Base-by-base conservation (phyloP, 2,329 filamentous ascomycete species). In the Peltaster fructicola region DNA sequence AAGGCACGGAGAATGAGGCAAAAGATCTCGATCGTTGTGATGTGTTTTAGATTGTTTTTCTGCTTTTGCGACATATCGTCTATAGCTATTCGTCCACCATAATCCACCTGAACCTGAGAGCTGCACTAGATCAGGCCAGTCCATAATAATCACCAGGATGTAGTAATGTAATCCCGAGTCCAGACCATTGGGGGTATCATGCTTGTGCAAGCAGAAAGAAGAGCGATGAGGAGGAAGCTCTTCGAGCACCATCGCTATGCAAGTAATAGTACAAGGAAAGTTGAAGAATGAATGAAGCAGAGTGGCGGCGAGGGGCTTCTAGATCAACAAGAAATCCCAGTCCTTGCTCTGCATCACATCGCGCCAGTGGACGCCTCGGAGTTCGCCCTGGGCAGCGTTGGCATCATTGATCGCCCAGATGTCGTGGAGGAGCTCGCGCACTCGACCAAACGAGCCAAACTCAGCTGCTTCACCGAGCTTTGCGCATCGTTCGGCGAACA, bases 281-380 rank as follows among this genome's bases (percentile, higher is more conserved):
- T 15, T 19, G 10, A 31, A 8, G 29, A 16, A 14, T 8, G 18
- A 10, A 29, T 13, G 16, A 27, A 30, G 15, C 21, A 14, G 23
- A 13, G 5, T n/a, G n/a, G n/a, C n/a, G n/a, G n/a, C n/a, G n/a
- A n/a, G n/a, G n/a, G 20, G 17, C 22, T 12, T 26, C 30, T 36
- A 92, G 55, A 93, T 84, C 52, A 93, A 68, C 52, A 93, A 63
- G 57, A 81, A 88, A 50, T 91, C 80, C 84, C 81, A 92, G 40
- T 71, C 71, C 59, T 85, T 88, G 57, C 74, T 69, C 56, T 69
- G 70, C 82, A 93, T 92, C 48, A 85, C 69, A 56, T 91, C 79
- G 57, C 85, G 67, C 85, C 85, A 95, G 71, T 84, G 82, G 53
- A 91, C 68, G 57, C 75, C 74, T 47, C 69, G 72, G 39, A 45